phyloP scores from a whole-genome alignment of 306 rosid genomes.

The Sesbania bispinosa region DNA sequence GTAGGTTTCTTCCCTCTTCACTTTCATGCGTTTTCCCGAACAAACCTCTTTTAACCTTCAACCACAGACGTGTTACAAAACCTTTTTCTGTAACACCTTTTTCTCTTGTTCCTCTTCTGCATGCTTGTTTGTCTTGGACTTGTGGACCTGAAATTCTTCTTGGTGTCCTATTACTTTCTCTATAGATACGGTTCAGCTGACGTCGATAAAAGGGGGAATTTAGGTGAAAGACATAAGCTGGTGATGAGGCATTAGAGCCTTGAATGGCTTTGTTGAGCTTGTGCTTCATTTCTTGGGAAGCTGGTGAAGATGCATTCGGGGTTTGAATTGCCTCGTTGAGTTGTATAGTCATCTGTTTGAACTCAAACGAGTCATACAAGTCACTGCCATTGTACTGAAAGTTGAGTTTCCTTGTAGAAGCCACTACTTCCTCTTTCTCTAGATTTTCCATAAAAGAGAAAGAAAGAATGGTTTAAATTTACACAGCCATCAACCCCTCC shows the following conservation, averaged over 20 bases:
- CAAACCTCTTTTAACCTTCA: slow-evolving; percentile 54
- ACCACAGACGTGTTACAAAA: slow-evolving; percentile 52
- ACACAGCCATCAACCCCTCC: slow-evolving; percentile 16
- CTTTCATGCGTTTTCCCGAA: slow-evolving; percentile 28
- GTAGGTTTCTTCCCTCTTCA: background rate
- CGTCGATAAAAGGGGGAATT: slow-evolving; percentile 42
- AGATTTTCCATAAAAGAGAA: slow-evolving; percentile 34
- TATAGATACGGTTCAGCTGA: slow-evolving; percentile 31
- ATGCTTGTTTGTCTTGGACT: slow-evolving; percentile 6
- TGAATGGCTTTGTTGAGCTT: slow-evolving; percentile 41
- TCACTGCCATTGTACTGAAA: slow-evolving; percentile 46
- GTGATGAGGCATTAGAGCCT: slow-evolving; percentile 36
- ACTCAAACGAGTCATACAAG: slow-evolving; percentile 60
- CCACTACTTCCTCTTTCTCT: slow-evolving; percentile 20
- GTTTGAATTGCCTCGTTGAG: slow-evolving; percentile 52
- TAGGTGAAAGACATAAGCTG: slow-evolving; percentile 17
- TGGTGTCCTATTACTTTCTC: slow-evolving; percentile 26
- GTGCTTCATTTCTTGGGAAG: slow-evolving; percentile 30
- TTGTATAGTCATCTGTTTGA: slow-evolving; percentile 49
- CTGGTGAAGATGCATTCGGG: slow-evolving; percentile 36
- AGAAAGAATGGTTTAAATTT: slow-evolving; percentile 14
- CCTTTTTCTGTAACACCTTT: too few species aligned
- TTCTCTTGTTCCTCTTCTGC: slow-evolving; percentile 17
- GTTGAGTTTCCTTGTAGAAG: slow-evolving; percentile 27
- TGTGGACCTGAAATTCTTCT: slow-evolving; percentile 35